A percentile compares a stretch with the other conserved stretches of the same genome.
phyloP scores from a whole-genome alignment of 768 basidiomycete genomes.

The Lentinula detonsa region DNA sequence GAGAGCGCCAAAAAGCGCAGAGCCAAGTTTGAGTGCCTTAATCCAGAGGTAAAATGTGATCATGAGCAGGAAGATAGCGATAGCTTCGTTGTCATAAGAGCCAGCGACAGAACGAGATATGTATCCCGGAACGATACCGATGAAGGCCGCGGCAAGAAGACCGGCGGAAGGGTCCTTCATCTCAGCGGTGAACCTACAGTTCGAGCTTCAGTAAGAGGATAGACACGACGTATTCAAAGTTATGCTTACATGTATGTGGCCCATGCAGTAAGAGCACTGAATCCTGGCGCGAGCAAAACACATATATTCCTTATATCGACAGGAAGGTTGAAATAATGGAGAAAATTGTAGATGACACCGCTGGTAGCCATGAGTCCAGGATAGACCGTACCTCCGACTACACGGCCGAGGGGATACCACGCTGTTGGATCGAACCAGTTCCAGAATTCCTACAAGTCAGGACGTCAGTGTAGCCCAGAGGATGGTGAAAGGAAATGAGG shows the following conservation, averaged over 20 bases:
- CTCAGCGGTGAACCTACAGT: constrained; percentile 85
- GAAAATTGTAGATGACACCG: constrained; percentile 91
- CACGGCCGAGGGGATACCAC: constrained; percentile 98
- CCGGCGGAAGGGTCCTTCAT: constrained; percentile 95
- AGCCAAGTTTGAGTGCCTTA: constrained; percentile 90
- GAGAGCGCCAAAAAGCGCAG: constrained; percentile 83
- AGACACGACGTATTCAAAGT: background rate
- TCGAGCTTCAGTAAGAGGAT: constrained; percentile 1
- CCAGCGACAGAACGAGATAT: constrained; percentile 99
- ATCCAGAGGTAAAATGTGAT: constrained; percentile 98
- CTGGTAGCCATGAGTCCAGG: constrained; percentile 98
- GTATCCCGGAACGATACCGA: constrained; percentile 96
- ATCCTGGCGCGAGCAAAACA: constrained; percentile 94
- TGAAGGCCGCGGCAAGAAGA: constrained; percentile 95
- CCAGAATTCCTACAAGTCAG: constrained; percentile 83
- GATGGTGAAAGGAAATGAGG: background rate
- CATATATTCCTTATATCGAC: constrained; percentile 98
- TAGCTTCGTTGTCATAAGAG: constrained; percentile 99
- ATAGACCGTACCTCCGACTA: constrained; percentile 97
- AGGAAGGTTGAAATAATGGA: constrained; percentile 85
- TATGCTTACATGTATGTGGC: constrained; percentile 83
- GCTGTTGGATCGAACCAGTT: constrained; percentile 99
- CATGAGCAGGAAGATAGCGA: constrained; percentile 99
- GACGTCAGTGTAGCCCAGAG: background rate
- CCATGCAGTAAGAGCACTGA: constrained; percentile 95